phyloP scores from a whole-genome alignment of 106 monocot species.

The Apostasia shenzhenica region DNA sequence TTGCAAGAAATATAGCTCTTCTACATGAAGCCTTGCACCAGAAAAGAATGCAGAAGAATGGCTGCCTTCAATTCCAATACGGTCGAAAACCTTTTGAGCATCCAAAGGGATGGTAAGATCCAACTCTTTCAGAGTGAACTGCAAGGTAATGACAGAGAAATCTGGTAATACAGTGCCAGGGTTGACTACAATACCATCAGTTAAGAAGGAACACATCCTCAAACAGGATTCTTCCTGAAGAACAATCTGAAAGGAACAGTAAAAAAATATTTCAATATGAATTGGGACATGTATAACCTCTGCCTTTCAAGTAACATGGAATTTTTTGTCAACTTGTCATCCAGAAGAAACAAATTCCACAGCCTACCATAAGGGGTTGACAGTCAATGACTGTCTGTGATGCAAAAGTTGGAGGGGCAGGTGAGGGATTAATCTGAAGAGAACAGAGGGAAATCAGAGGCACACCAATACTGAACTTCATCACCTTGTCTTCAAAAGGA shows the following conservation, averaged over 20 bases:
- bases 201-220: constrained; percentile 85
- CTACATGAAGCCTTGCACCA: constrained; percentile 89
- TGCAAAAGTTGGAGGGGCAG: constrained; percentile 74
- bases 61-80: constrained; percentile 11
- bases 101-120: constrained; percentile 79
- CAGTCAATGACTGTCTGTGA: constrained; percentile 81
- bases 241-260: constrained; percentile 49
- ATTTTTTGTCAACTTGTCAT: background rate
- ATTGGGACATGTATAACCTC: too few species aligned
- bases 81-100: constrained; percentile 20
- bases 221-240: constrained; percentile 93
- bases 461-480: constrained; percentile 28
- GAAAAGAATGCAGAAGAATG: constrained; percentile 43
- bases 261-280: constrained; percentile 6
- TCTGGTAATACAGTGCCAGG: constrained; percentile 71
- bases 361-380: constrained; percentile 76
- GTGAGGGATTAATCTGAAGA: constrained; percentile 83
- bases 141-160: constrained; percentile 68
- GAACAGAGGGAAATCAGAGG: constrained; percentile 78
- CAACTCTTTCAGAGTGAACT: constrained; percentile 68
- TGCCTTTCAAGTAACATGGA: background rate
- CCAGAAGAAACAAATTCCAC: background rate
- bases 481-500: constrained; percentile 60
- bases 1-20: constrained; percentile 53
- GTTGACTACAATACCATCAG: constrained; percentile 84